Percentiles rank a stretch among this genome's conserved stretches.
Conservation (phyloP, 169 alveolate genomes). For the Plasmodium vinckei region DNA sequence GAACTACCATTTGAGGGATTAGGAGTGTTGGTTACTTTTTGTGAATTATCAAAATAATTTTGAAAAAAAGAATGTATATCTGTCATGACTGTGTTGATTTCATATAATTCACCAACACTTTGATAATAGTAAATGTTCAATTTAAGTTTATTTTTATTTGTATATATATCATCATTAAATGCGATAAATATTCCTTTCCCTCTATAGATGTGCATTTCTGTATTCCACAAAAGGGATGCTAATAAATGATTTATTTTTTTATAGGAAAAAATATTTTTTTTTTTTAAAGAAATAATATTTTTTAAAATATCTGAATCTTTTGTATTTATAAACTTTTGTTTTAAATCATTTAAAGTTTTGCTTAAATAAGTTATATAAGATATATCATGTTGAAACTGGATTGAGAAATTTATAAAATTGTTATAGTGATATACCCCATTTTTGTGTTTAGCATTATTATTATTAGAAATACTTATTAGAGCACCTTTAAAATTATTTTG, state of each 20-base stretch:
- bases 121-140: constrained; percentile 72
- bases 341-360: constrained; percentile 16
- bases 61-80: constrained; percentile 61
- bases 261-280: constrained; percentile 59
- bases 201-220: constrained; percentile 32
- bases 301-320: constrained; percentile 22
- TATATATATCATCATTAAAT: constrained; percentile 70
- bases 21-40: not conserved
- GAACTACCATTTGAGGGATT: not conserved
- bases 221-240: constrained; percentile 53
- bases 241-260: constrained; percentile 58
- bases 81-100: constrained; percentile 41
- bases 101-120: constrained; percentile 74
- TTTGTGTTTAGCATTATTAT: not conserved
- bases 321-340: constrained; percentile 18
- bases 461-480: not conserved
- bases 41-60: not conserved
- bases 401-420: constrained; percentile 30
- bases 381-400: constrained; percentile 31
- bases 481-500: constrained; percentile 60
- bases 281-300: constrained; percentile 26
- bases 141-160: constrained; percentile 28
- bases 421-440: constrained; percentile 36
- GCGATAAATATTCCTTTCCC: constrained; percentile 75
- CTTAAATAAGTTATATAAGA: constrained; percentile 32